A percentile compares a stretch with the other conserved stretches of the same genome.
These are phyloP conservation scores for Cladosporium sphaerospermum DNA, from an alignment of 2,329 filamentous ascomycete species.

Conservation along the genomic window DNA sequence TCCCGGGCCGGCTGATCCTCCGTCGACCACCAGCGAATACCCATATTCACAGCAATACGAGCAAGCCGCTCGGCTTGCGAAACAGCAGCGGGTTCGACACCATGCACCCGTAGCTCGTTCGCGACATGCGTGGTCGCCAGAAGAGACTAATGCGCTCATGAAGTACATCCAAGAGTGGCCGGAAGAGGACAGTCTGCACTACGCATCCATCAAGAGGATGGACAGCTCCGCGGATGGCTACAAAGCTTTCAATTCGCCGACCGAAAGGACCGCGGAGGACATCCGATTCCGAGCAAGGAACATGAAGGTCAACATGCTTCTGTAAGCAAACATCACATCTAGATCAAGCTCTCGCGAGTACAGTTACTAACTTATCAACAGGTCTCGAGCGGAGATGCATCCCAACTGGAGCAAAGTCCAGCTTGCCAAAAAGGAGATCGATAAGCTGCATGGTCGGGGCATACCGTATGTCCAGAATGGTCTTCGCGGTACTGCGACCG, in stretches of 20 bases:
- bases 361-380: conserved; percentile 14
- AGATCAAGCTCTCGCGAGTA: too few relatives aligned
- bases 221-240: conserved; percentile 24
- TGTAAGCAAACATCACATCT: conserved; percentile 30
- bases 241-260: conserved; percentile 21
- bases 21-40: not conserved
- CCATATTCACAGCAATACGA: conserved; percentile 11
- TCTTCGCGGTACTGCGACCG: conserved; percentile 1
- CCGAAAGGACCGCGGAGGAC: conserved; percentile 44
- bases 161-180: conserved; percentile 40
- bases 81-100: conserved; percentile 18
- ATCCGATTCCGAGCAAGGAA: conserved; percentile 44
- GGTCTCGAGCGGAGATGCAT: conserved; percentile 33
- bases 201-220: conserved; percentile 39
- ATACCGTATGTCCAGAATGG: conserved; percentile 23
- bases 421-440: conserved; percentile 37
- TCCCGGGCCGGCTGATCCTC: conserved; percentile 15
- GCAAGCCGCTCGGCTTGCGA: conserved; percentile 19
- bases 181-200: conserved; percentile 37
- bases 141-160: conserved; percentile 40
- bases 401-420: conserved; percentile 39
- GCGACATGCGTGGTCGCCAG: conserved; percentile 23
- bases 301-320: conserved; percentile 41
- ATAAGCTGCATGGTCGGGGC: conserved; percentile 25
- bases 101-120: not conserved